These are phyloP conservation scores for Neonothopanus nambi DNA, from an alignment of 1,284 basidiomycete species.

Conservation along the genomic window DNA sequence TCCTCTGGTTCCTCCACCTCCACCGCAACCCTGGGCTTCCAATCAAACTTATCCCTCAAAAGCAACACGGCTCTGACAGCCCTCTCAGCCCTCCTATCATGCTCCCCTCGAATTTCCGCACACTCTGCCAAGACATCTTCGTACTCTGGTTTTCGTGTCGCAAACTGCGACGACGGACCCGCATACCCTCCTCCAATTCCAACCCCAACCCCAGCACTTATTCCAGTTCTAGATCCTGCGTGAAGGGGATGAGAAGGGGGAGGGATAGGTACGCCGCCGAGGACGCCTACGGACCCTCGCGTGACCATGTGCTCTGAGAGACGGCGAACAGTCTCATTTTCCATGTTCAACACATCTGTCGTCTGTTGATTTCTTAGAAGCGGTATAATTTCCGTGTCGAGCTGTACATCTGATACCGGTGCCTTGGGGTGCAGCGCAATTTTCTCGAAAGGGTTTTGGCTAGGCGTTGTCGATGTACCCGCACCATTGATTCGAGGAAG, in stretches of 20 bases:
- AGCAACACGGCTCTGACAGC: conserved; percentile 72
- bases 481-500: neutral
- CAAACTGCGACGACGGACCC: conserved; percentile 11
- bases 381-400: conserved; percentile 71
- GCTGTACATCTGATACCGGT: conserved; percentile 58
- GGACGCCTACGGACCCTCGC: conserved; percentile 58
- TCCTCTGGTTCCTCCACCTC: conserved; percentile 76
- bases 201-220: neutral
- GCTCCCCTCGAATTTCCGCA: conserved; percentile 60
- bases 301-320: conserved; percentile 66
- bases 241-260: conserved; percentile 23
- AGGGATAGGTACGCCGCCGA: conserved; percentile 30
- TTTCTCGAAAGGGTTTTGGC: conserved; percentile 49
- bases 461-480: conserved; percentile 22
- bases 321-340: conserved; percentile 68
- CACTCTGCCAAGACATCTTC: conserved; percentile 68
- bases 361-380: conserved; percentile 77
- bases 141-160: conserved; percentile 42
- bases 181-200: neutral
- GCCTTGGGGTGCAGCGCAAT: conserved; percentile 65
- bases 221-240: neutral
- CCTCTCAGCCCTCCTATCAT: conserved; percentile 70
- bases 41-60: conserved; percentile 74
- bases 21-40: conserved; percentile 71
- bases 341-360: conserved; percentile 64